Base-by-base conservation (phyloP, 306 rosid genomes). In the Prunus davidiana region DNA sequence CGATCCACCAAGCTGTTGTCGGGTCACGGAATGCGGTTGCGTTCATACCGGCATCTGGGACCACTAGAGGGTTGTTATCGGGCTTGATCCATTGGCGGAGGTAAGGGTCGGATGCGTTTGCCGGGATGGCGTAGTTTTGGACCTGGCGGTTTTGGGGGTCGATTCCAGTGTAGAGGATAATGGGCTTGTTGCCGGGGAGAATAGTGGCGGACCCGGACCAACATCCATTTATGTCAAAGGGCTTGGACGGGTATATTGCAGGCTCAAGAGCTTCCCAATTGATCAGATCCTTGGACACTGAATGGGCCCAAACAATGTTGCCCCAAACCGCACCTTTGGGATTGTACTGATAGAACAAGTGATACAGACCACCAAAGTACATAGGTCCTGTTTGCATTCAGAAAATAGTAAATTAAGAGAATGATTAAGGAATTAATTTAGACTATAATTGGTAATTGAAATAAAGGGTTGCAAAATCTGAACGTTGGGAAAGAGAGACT, bases 291-390 rank as follows among this genome's bases (percentile, higher is more conserved):
- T 63, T 89, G 3, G 98, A 95, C 0, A 95, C 80, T 2, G 98
- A 89, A 82, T 95, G 98, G 3, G 93, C 98, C 98, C 98, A 92
- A 3, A 90, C 96, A 47, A 95, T 92, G 83, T 95, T 92, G 0
- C 97, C 97, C 98, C 98, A 95, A 27, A 90, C 93, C 0, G 97
- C 87, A 13, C 97, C 97, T 69, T 89, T 84, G 2, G 98, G 96
- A 15, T 95, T 95, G 80, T 86, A 92, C 15, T 95, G 98, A 49
- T 95, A 95, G 78, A 95, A 95, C 0, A 95, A 66, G 68, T 95
- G 97, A 67, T 95, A 95, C 10, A 95, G 0, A 69, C 98, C 97
- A 0, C 83, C 83, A 71, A 66, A 95, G 82, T 80, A 89, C 97
- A 95, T 89, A 1, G 97, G 97, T 2, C 84, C 98, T 94, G 86